phyloP scores from a whole-genome alignment of 148 eudicot genomes.

The Nepenthes gracilis region DNA sequence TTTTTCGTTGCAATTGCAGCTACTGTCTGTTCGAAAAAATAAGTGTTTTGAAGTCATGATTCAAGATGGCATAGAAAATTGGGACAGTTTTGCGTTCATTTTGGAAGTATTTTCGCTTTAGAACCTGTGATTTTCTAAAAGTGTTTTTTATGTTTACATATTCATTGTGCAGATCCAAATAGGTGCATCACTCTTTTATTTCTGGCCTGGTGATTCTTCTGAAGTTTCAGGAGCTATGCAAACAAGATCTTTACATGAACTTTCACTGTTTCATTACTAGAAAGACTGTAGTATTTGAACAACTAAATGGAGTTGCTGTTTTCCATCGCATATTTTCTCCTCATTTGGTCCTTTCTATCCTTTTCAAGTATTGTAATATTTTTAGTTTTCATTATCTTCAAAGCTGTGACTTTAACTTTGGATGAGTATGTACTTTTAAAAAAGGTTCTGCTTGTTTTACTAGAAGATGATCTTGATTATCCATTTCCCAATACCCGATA shows the following conservation, averaged over 20 bases:
- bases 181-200: conserved; percentile 65
- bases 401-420: conserved; percentile 8
- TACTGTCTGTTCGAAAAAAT: not conserved
- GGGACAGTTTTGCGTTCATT: too few species aligned
- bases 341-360: conserved; percentile 4
- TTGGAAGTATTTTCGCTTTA: conserved; percentile 12
- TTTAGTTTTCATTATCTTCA: conserved; percentile 13
- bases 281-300: conserved; percentile 28
- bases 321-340: not conserved
- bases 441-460: conserved; percentile 21
- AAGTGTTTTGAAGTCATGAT: not conserved
- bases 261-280: conserved; percentile 25
- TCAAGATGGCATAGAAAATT: not conserved
- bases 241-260: conserved; percentile 53
- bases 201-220: conserved; percentile 80
- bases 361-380: conserved; percentile 28
- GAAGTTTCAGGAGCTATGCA: conserved; percentile 78
- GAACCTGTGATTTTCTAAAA: conserved; percentile 18
- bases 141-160: conserved; percentile 39
- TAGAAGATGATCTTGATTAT: conserved; percentile 10
- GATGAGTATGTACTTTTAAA: conserved; percentile 21
- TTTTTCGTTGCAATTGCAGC: too few species aligned
- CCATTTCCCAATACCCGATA: not conserved
- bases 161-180: conserved; percentile 82
- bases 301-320: conserved; percentile 25